phyloP scores from a whole-genome alignment of 805 yeast genomes.

The Pichia eremophila region DNA sequence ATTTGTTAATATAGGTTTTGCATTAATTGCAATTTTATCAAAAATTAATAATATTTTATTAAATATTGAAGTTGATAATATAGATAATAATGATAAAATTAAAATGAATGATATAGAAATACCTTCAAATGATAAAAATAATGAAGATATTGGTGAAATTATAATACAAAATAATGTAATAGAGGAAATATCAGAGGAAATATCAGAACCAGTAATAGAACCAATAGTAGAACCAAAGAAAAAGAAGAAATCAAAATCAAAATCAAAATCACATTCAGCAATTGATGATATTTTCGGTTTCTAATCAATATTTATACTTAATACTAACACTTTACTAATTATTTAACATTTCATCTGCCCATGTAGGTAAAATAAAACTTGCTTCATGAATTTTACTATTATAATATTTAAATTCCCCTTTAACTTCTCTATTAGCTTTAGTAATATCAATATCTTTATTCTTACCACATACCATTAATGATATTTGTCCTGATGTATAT shows the following conservation, averaged over 20 bases:
- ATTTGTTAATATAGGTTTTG: constrained; percentile 64
- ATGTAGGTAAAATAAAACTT: constrained; percentile 69
- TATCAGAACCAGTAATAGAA: not conserved
- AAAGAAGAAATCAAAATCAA: not conserved
- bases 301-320: too few species aligned
- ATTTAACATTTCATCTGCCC: constrained; percentile 41
- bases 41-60: constrained; percentile 22
- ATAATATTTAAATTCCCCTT: constrained; percentile 52
- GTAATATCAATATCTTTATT: constrained; percentile 36
- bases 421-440: constrained; percentile 40
- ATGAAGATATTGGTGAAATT: constrained; percentile 1
- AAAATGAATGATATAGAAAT: not conserved
- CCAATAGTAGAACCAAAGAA: not conserved
- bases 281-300: constrained; percentile 7
- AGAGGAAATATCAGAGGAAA: not conserved
- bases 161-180: not conserved
- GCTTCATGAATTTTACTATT: constrained; percentile 57
- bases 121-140: not conserved
- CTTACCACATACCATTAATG: constrained; percentile 64
- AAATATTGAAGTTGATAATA: not conserved
- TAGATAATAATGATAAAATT: not conserved
- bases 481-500: constrained; percentile 83
- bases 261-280: not conserved
- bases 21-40: constrained; percentile 49
- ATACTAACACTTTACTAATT: not conserved